phyloP scores from a whole-genome alignment of 169 alveolate species.

The Eimeria brunetti region DNA sequence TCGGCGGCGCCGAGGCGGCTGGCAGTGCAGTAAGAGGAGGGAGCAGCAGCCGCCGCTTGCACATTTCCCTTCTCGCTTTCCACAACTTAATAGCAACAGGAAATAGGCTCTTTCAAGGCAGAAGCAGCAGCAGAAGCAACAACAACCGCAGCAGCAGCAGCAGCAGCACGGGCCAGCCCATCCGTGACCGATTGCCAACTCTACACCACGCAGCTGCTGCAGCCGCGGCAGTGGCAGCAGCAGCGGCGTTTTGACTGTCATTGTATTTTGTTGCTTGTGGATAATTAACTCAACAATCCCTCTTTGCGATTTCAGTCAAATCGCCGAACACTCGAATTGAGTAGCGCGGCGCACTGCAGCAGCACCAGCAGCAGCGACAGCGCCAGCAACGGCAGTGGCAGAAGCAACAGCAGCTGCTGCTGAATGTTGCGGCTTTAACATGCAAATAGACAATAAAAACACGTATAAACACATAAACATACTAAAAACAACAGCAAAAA shows the following conservation, averaged over 20 bases:
- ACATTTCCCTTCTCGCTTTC: not conserved
- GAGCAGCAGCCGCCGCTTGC: slow-evolving; percentile 5
- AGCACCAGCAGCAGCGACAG: slow-evolving; percentile 15
- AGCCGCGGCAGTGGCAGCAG: slow-evolving; percentile 4
- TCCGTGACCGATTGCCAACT: slow-evolving; percentile 17
- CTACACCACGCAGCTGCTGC: not conserved
- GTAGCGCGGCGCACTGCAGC: slow-evolving; percentile 21
- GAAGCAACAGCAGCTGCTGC: not conserved
- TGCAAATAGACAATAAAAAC: not conserved
- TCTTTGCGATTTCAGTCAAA: not conserved
- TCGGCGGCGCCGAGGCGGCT: slow-evolving; percentile 38
- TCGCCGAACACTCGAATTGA: not conserved
- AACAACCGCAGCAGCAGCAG: not conserved
- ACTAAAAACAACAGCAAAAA: not conserved
- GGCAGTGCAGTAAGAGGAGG: not conserved
- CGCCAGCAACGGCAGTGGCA: not conserved
- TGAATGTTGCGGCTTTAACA: not conserved
- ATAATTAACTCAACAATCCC: not conserved
- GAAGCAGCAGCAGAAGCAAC: slow-evolving; percentile 1
- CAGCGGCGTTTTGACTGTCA: not conserved
- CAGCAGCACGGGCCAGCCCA: not conserved
- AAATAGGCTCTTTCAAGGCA: not conserved
- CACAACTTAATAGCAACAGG: not conserved
- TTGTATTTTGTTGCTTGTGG: not conserved
- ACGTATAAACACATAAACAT: not conserved